These are phyloP conservation scores for Takashimella tepidaria DNA, from an alignment of 1,284 basidiomycete genomes.

Conservation along the genomic window DNA sequence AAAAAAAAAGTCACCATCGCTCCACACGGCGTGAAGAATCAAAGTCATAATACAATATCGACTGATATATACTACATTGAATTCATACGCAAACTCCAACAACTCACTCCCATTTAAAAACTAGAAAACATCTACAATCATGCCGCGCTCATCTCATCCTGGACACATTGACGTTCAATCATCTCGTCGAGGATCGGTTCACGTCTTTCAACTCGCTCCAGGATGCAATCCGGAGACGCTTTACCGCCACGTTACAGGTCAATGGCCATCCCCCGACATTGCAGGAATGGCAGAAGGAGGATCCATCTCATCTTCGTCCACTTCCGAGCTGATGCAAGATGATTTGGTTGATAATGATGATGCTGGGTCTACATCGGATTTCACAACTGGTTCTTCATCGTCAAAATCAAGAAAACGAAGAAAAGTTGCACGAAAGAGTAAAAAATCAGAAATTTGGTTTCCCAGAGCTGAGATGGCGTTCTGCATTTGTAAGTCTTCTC, in stretches of 20 bases:
- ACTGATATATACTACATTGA: too few species aligned
- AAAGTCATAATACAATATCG: too few species aligned
- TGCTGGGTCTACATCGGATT: background rate
- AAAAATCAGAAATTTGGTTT: constrained; percentile 21
- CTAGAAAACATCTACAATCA: background rate
- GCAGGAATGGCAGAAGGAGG: background rate
- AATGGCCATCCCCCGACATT: constrained; percentile 10
- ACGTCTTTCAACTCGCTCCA: background rate
- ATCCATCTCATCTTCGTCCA: background rate
- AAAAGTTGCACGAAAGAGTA: constrained; percentile 13
- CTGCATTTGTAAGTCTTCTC: constrained; percentile 21
- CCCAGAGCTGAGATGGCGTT: constrained; percentile 18
- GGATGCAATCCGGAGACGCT: constrained; percentile 10
- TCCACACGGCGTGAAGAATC: too few species aligned
- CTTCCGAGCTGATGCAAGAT: background rate
- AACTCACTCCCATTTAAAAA: too few species aligned
- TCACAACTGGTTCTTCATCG: background rate
- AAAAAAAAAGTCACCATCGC: too few species aligned
- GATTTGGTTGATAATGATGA: background rate
- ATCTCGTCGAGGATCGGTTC: background rate
- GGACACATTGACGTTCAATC: background rate
- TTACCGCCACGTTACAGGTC: constrained; percentile 14
- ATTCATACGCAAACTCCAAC: too few species aligned
- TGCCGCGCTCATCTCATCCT: background rate
- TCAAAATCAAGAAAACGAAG: constrained; percentile 16